Conservation (phyloP, 2,329 filamentous ascomycete genomes). For the Fusarium redolens region DNA sequence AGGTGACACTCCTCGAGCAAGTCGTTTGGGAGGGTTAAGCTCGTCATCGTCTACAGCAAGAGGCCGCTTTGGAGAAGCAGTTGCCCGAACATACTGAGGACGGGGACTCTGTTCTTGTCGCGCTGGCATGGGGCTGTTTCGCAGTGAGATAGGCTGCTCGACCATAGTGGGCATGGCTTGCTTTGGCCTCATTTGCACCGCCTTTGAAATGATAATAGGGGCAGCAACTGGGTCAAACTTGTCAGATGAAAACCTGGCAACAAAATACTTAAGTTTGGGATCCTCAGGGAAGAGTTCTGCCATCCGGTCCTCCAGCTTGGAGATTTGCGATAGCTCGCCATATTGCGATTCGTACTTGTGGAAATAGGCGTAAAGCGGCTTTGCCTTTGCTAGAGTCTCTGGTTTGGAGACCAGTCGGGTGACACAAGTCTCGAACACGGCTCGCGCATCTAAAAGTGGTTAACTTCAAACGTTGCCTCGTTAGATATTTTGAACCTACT, state of each 20-base stretch:
- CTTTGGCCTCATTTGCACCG: slow-evolving; percentile 78
- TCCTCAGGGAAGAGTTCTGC: slow-evolving; percentile 92
- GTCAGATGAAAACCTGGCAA: slow-evolving; percentile 75
- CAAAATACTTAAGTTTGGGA: slow-evolving; percentile 79
- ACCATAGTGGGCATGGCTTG: slow-evolving; percentile 61
- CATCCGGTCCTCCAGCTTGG: slow-evolving; percentile 93
- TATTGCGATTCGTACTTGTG: slow-evolving; percentile 96
- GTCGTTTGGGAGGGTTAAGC: slow-evolving; percentile 81
- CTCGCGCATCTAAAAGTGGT: slow-evolving; percentile 78
- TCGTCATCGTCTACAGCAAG: slow-evolving; percentile 78
- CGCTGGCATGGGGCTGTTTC: slow-evolving; percentile 57
- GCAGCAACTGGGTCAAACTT: slow-evolving; percentile 85
- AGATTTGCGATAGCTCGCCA: slow-evolving; percentile 90
- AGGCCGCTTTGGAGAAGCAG: slow-evolving; percentile 70
- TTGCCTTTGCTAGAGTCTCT: slow-evolving; percentile 78
- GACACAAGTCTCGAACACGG: slow-evolving; percentile 95
- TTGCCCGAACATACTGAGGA: slow-evolving; percentile 59
- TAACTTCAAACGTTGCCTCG: slow-evolving; percentile 16
- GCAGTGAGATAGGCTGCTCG: slow-evolving; percentile 60
- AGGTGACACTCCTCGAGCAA: slow-evolving; percentile 89
- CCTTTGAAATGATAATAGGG: slow-evolving; percentile 85
- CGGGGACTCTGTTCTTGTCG: slow-evolving; percentile 58
- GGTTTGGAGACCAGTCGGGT: slow-evolving; percentile 82
- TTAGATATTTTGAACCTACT: slow-evolving; percentile 68
- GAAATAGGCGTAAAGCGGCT: slow-evolving; percentile 89